Evolutionary conservation across 257 asterid species (phyloP).

Genomic region (Solanum tacnaense): DNA sequence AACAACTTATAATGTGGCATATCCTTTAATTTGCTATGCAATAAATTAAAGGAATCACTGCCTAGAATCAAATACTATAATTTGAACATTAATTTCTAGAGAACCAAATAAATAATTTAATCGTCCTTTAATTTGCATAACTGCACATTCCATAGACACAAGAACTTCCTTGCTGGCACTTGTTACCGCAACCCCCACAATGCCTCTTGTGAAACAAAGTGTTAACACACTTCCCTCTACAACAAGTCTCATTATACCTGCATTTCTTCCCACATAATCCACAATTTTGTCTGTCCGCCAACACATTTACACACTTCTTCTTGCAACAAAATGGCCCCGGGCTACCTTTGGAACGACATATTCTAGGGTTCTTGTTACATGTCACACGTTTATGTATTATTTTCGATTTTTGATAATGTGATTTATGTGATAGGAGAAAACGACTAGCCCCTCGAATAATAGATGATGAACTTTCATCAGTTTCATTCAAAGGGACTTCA

Average conservation of each 20-base stretch:
- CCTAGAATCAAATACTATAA: background rate
- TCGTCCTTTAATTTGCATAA: constrained; percentile 23
- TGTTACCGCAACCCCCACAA: constrained; percentile 54
- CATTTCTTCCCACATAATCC: constrained; percentile 59
- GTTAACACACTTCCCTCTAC: constrained; percentile 56
- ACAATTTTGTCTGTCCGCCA: constrained; percentile 34
- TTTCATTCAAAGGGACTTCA: background rate
- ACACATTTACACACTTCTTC: constrained; percentile 41
- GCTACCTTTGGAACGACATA: constrained; percentile 40
- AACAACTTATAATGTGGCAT: background rate
- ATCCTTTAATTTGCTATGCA: background rate
- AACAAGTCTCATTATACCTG: constrained; percentile 41
- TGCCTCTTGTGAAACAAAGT: constrained; percentile 25
- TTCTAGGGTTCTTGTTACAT: constrained; percentile 45
- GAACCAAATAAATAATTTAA: background rate
- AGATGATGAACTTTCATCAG: background rate
- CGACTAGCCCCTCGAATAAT: constrained; percentile 30
- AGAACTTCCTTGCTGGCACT: constrained; percentile 31
- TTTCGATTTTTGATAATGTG: background rate
- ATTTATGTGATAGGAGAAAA: constrained; percentile 20
- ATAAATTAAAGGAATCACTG: background rate
- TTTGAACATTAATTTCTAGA: background rate
- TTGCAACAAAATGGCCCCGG: constrained; percentile 60
- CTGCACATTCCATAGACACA: constrained; percentile 58
- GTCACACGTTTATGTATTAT: background rate